Percentiles rank a stretch among this genome's conserved stretches.
These are phyloP conservation scores for Sungouiella thailandica DNA, from an alignment of 805 yeast genomes.

Conservation along the genomic window DNA sequence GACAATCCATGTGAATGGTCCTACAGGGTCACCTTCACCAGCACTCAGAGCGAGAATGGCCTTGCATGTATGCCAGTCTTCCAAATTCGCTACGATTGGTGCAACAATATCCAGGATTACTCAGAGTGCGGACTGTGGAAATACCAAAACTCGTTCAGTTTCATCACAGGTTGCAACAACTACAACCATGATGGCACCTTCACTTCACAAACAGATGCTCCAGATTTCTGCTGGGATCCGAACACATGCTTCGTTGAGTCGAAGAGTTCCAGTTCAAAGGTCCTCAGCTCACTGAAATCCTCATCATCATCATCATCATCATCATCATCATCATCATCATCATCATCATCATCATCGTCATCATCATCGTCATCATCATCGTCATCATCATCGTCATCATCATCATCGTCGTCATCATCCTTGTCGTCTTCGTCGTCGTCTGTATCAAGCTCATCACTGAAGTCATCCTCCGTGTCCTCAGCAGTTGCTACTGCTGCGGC, in stretches of 20 bases:
- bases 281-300: too few relatives aligned
- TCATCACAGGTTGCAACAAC: not conserved
- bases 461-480: not conserved
- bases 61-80: not conserved
- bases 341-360: too few relatives aligned
- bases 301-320: too few relatives aligned
- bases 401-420: too few relatives aligned
- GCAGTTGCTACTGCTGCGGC: not conserved
- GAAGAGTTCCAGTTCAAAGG: not conserved
- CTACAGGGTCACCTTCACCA: not conserved
- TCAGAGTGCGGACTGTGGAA: not conserved
- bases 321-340: too few relatives aligned
- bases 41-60: not conserved
- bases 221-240: constrained; percentile 2
- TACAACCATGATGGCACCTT: not conserved
- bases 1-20: not conserved
- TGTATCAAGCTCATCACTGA: not conserved
- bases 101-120: not conserved
- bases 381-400: too few relatives aligned
- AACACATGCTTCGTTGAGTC: not conserved
- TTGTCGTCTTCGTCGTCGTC: too few relatives aligned
- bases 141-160: not conserved
- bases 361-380: too few relatives aligned
- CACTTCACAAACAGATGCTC: constrained; percentile 1
- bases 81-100: constrained; percentile 2